Base-by-base conservation (phyloP, 2,329 filamentous ascomycete species). In the Fusarium stilboides region DNA sequence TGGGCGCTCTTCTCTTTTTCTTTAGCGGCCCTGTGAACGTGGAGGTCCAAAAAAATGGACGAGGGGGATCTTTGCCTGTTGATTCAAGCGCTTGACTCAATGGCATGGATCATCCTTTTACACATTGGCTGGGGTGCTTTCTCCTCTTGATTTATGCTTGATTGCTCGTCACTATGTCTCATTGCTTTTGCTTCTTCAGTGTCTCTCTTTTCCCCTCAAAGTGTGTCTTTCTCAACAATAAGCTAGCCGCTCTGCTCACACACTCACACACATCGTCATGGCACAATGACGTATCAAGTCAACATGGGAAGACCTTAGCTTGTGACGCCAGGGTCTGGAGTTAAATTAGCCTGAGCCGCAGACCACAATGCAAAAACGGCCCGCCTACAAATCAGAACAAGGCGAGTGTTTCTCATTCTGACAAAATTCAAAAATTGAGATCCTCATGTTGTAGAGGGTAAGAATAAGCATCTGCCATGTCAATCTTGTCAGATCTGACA, bases 251-350 rank as follows among this genome's bases (percentile, higher is more conserved):
- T 60, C 12, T n/a, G 24, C 34, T 24, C 65, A 28, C 44, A 22
- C 55, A 51, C 62, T 52, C 34, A 31, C 65, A 34, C 40, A 22
- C 55, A 51, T 65, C 56, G 56, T 67, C 65, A 67, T 53, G 52
- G 44, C 57, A 58, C 66, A 20, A 69, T 69, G 66, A 69, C 66
- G 66, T 68, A 63, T 39, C 26, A 19, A 40, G 33, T 40, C 34
- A 46, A n/a, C 45, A 57, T 59, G 52, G 58, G 59, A 37, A 20
- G 28, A n/a, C 44, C 42, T 54, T 69, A 57, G 51, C 52, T 40
- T 54, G 42, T 49, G 40, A 65, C 53, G 45, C 65, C 50, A 69
- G 65, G 65, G 53, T 55, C 58, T 31, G n/a, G 22, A 20, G 28
- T 47, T 33, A 53, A 39, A 47, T 60, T 60, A 36, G 65, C 34